A percentile compares a stretch with the other conserved stretches of the same genome.
These are phyloP conservation scores for Dryas integrifolia DNA, from an alignment of 331 rosid genomes.

Conservation along the genomic window DNA sequence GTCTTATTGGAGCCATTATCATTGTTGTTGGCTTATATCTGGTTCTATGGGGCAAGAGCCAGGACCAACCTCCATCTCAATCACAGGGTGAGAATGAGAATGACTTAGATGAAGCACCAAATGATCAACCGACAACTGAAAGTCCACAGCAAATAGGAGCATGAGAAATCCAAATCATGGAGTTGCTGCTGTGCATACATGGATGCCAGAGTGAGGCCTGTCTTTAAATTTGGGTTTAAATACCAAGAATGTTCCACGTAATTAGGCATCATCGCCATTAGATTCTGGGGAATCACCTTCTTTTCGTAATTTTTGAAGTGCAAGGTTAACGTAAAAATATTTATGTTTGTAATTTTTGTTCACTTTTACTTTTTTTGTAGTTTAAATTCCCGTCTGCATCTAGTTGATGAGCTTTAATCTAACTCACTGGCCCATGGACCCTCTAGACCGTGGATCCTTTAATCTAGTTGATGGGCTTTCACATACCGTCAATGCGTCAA, in stretches of 20 bases:
- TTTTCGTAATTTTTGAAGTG: too few relatives aligned
- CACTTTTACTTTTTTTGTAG: too few relatives aligned
- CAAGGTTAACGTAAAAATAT: not conserved
- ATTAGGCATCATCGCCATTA: too few relatives aligned
- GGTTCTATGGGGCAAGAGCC: slow-evolving; percentile 38
- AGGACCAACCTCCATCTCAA: slow-evolving; percentile 20
- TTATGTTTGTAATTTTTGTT: too few relatives aligned
- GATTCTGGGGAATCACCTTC: too few relatives aligned
- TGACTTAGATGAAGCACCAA: not conserved
- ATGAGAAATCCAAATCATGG: not conserved
- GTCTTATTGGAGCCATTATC: slow-evolving; percentile 30
- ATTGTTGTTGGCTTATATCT: slow-evolving; percentile 28
- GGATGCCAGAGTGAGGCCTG: not conserved
- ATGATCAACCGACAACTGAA: not conserved
- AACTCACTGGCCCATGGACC: too few relatives aligned
- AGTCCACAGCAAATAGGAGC: not conserved
- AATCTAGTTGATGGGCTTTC: not conserved
- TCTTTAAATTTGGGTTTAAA: too few relatives aligned
- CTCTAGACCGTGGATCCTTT: not conserved
- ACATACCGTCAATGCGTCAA: too few relatives aligned
- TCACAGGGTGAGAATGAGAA: not conserved
- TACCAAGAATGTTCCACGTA: too few relatives aligned
- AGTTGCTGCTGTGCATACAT: not conserved
- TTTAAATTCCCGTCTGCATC: too few relatives aligned
- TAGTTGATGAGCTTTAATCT: too few relatives aligned